Percentiles rank a stretch among this genome's conserved stretches.
Evolutionary conservation across 1,284 basidiomycete species (phyloP).

Genomic region (Cronartium quercuum): DNA sequence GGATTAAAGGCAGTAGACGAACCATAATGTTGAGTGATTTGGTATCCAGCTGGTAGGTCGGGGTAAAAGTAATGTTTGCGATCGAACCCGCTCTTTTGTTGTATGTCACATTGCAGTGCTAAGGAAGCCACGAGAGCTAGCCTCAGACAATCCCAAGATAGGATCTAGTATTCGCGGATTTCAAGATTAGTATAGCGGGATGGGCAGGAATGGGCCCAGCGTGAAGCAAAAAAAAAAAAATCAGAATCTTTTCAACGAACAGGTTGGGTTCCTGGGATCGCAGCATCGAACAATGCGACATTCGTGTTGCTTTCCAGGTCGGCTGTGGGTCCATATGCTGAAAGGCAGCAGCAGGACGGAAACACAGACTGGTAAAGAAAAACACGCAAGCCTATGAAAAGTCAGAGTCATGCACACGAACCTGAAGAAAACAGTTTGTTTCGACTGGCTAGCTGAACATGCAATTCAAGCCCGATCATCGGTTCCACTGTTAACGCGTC

Average conservation of each 20-base stretch:
- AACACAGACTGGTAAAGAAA: conserved; percentile 40
- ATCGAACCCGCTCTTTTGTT: conserved; percentile 75
- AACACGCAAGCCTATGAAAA: conserved; percentile 40
- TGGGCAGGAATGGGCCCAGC: background rate
- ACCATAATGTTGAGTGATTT: conserved; percentile 94
- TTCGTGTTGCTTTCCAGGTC: conserved; percentile 63
- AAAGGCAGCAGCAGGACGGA: conserved; percentile 41
- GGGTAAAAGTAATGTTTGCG: conserved; percentile 98
- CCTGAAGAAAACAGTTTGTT: conserved; percentile 83
- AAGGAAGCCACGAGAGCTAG: conserved; percentile 74
- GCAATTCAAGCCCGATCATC: conserved; percentile 88
- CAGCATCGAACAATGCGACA: conserved; percentile 78
- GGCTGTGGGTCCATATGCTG: conserved; percentile 57
- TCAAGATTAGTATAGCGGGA: background rate
- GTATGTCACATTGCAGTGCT: conserved; percentile 69
- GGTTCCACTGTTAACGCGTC: conserved; percentile 47
- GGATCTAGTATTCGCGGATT: background rate
- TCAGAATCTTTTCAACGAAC: conserved; percentile 53
- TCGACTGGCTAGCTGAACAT: conserved; percentile 82
- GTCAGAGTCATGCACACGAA: conserved; percentile 44
- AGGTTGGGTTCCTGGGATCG: conserved; percentile 86
- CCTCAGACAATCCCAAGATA: conserved; percentile 52
- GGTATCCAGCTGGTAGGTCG: conserved; percentile 87
- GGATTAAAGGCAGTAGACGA: conserved; percentile 42
- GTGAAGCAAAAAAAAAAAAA: background rate